Conservation (phyloP, 148 eudicot species). For the Simmondsia chinensis region DNA sequence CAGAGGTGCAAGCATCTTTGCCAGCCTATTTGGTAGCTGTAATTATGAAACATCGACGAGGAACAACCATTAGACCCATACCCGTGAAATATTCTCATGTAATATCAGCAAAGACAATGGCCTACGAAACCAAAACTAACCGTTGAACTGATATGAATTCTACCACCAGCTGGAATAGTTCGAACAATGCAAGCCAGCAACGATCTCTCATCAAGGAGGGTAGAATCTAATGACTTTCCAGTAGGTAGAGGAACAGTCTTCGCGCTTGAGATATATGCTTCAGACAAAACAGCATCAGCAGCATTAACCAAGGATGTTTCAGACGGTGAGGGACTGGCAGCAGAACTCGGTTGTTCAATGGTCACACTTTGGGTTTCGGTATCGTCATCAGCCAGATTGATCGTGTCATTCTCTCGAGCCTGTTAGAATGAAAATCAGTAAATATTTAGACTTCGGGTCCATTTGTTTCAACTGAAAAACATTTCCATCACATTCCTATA, state of each 20-base stretch:
- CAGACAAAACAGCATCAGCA: constrained; percentile 23
- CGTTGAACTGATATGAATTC: constrained; percentile 83
- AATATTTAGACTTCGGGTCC: not conserved
- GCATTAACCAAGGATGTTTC: constrained; percentile 31
- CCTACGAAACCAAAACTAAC: constrained; percentile 29
- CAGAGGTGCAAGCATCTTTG: constrained; percentile 94
- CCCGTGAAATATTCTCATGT: not conserved
- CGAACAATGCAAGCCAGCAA: constrained; percentile 82
- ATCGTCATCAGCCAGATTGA: constrained; percentile 20
- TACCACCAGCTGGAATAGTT: constrained; percentile 82
- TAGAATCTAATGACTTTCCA: constrained; percentile 34
- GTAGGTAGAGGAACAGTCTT: constrained; percentile 21
- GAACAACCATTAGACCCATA: constrained; percentile 2
- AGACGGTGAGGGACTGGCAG: constrained; percentile 29
- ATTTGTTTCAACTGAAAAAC: too few relatives aligned
- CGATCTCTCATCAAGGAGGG: constrained; percentile 76
- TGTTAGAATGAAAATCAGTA: constrained; percentile 6
- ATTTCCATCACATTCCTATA: too few relatives aligned
- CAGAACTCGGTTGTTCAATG: constrained; percentile 30
- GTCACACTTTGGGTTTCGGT: constrained; percentile 25
- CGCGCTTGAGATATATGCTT: constrained; percentile 33
- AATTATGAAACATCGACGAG: constrained; percentile 9
- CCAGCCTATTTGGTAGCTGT: constrained; percentile 96
- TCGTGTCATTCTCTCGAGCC: constrained; percentile 32
- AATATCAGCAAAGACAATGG: not conserved